phyloP scores from a whole-genome alignment of 306 rosid species.

The Calophaca sinica region DNA sequence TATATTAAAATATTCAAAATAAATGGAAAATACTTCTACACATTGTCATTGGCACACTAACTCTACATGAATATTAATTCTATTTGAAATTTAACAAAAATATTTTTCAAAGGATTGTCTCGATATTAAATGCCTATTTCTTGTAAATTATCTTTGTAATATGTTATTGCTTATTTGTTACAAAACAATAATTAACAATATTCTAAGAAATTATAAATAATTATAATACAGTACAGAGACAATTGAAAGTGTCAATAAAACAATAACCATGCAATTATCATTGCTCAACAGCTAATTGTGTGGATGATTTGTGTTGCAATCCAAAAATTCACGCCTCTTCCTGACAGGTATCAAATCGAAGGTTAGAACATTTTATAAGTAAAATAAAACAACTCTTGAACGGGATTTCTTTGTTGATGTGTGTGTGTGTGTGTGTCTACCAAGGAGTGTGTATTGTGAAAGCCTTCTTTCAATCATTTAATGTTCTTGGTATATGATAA shows the following conservation, averaged over 20 bases:
- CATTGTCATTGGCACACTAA: no score
- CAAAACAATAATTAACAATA: no score
- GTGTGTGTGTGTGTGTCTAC: not conserved
- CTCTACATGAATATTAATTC: no score
- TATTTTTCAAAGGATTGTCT: no score
- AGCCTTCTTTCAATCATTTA: constrained; percentile 26
- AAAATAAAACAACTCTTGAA: constrained; percentile 14
- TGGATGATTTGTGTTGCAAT: constrained; percentile 28
- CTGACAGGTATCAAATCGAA: not conserved
- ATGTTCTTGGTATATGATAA: constrained; percentile 11
- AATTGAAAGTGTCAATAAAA: not conserved
- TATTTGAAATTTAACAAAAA: no score
- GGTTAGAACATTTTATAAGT: not conserved
- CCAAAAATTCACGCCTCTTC: not conserved
- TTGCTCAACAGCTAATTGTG: constrained; percentile 29
- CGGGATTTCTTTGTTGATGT: not conserved
- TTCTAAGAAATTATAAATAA: no score
- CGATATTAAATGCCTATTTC: no score
- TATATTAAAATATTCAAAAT: no score
- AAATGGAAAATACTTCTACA: no score
- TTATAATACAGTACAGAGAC: not conserved
- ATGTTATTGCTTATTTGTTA: no score
- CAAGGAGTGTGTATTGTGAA: constrained; percentile 21
- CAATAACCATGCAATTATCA: constrained; percentile 4
- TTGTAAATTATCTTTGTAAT: no score